These are phyloP conservation scores for Pseudophaeomoniella oleicola DNA, from an alignment of 2,329 filamentous ascomycete genomes.

Conservation along the genomic window DNA sequence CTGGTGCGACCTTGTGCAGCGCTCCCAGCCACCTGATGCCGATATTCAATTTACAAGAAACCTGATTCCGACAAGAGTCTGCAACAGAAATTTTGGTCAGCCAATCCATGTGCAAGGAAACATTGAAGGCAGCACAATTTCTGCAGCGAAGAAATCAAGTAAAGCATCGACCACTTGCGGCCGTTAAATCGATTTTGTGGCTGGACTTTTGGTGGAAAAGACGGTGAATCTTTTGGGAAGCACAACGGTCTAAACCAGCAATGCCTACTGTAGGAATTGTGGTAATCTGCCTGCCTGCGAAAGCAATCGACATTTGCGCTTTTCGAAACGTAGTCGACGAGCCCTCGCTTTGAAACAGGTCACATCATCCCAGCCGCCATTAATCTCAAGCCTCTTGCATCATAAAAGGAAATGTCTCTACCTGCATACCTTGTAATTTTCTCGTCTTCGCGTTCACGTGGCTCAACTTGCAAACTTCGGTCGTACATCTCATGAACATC, in stretches of 20 bases:
- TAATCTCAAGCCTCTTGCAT: conserved; percentile 15
- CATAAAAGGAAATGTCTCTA: conserved; percentile 19
- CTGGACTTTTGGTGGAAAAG: no score
- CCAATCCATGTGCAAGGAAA: conserved; percentile 8
- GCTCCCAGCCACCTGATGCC: not conserved
- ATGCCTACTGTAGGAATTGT: no score
- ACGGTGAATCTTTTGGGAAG: no score
- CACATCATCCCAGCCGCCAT: not conserved
- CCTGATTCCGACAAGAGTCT: conserved; percentile 33
- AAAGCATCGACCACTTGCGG: no score
- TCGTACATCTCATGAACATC: conserved; percentile 99
- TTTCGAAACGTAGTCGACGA: no score
- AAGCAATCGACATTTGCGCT: no score
- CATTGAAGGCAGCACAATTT: no score
- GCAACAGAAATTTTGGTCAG: conserved; percentile 19
- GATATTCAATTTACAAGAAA: conserved; percentile 22
- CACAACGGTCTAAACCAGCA: no score
- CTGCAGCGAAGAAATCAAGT: no score
- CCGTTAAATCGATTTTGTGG: no score
- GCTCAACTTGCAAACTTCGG: conserved; percentile 84
- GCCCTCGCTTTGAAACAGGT: no score
- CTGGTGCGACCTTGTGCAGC: not conserved
- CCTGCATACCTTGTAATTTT: conserved; percentile 87
- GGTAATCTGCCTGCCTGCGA: no score
- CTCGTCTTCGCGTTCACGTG: conserved; percentile 91